These are phyloP conservation scores for Mycena rebaudengoi DNA, from an alignment of 768 basidiomycete genomes.

Conservation along the genomic window DNA sequence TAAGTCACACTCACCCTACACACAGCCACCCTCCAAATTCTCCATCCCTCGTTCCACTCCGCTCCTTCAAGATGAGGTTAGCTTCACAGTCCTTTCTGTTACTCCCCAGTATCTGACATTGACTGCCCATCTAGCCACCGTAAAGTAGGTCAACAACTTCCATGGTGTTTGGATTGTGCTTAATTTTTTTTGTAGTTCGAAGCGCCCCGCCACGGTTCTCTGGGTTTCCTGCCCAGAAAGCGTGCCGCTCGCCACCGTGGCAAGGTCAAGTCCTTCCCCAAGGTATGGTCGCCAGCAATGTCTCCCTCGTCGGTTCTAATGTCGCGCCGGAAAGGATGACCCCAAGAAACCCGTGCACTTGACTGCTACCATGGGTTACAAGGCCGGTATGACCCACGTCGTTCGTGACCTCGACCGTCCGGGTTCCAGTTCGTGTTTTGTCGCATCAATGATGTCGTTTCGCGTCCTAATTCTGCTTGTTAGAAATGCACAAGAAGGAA, in stretches of 20 bases:
- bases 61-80: slow-evolving; percentile 71
- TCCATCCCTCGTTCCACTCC: slow-evolving; percentile 39
- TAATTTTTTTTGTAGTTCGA: slow-evolving; percentile 73
- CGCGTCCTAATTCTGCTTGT: too few relatives aligned
- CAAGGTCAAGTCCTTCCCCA: slow-evolving; percentile 99
- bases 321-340: slow-evolving; percentile 77
- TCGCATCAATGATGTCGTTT: too few relatives aligned
- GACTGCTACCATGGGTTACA: slow-evolving; percentile 99
- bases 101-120: slow-evolving; percentile 16
- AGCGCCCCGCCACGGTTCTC: slow-evolving; percentile 97
- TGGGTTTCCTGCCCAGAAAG: slow-evolving; percentile 97
- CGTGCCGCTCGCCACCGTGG: slow-evolving; percentile 96
- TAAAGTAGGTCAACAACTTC: slow-evolving; percentile 64
- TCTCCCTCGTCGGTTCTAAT: neutral
- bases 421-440: slow-evolving; percentile 88
- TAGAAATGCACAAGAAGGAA: slow-evolving; percentile 99
- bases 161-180: slow-evolving; percentile 30
- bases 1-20: too few relatives aligned
- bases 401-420: slow-evolving; percentile 99
- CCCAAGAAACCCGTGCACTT: slow-evolving; percentile 98
- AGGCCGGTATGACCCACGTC: slow-evolving; percentile 99
- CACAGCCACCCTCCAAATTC: neutral
- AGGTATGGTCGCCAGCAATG: slow-evolving; percentile 59
- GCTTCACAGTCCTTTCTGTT: slow-evolving; percentile 32
- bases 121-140: slow-evolving; percentile 67